Evolutionary conservation across 2,329 filamentous ascomycete genomes (phyloP).

Genomic region (Zasmidium angulare): DNA sequence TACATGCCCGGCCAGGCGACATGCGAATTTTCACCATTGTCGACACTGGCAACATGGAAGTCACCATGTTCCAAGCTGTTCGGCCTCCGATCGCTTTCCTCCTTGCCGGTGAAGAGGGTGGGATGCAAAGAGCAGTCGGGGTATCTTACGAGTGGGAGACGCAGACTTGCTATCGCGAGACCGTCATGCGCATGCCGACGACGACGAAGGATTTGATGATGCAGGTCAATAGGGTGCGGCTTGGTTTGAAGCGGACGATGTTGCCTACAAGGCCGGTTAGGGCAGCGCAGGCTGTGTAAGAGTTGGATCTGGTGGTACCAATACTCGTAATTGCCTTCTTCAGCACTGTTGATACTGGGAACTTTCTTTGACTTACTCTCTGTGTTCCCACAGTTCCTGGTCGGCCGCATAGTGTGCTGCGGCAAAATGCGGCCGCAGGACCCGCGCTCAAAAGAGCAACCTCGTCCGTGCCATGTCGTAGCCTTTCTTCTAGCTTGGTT

Average conservation of each 20-base stretch:
- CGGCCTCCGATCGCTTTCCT: constrained; percentile 9
- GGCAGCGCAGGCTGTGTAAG: neutral
- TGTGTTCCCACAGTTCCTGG: neutral
- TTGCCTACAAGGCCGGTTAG: neutral
- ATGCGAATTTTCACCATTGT: constrained; percentile 10
- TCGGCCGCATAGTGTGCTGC: neutral
- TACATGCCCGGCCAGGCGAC: constrained; percentile 6
- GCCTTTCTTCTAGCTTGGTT: too few relatives aligned
- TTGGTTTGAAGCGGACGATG: constrained; percentile 7
- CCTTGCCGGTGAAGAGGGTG: constrained; percentile 10
- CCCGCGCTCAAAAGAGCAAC: neutral
- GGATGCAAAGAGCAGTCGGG: constrained; percentile 9
- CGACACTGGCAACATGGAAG: constrained; percentile 12
- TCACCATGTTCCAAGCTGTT: constrained; percentile 9
- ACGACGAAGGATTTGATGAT: constrained; percentile 8
- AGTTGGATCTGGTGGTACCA: neutral
- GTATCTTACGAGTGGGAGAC: constrained; percentile 11
- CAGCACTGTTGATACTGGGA: too few relatives aligned
- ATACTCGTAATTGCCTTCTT: neutral
- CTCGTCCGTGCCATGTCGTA: neutral
- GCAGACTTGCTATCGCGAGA: constrained; percentile 9
- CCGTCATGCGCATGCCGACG: constrained; percentile 11
- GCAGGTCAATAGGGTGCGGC: constrained; percentile 1
- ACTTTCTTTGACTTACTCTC: too few relatives aligned
- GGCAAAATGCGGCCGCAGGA: neutral